Percentiles rank a stretch among this genome's conserved stretches.
phyloP scores from a whole-genome alignment of 768 basidiomycete genomes.

The Hemileccinum impolitum region DNA sequence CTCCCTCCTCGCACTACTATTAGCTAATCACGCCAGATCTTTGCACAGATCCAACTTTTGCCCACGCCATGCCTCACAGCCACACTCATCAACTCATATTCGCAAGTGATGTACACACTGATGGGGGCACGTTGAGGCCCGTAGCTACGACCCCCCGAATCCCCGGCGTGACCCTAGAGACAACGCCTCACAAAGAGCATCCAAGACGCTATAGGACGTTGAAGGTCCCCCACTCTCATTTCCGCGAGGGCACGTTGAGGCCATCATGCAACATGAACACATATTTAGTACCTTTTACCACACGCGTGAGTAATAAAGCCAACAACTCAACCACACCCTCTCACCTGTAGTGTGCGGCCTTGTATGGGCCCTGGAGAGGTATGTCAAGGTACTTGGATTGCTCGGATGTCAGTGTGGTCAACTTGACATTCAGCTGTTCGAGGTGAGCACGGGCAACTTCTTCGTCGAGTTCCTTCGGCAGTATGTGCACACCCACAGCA shows the following conservation, averaged over 20 bases:
- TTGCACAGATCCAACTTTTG: conserved; percentile 10
- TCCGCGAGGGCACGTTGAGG: conserved; percentile 78
- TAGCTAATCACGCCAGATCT: conserved; percentile 22
- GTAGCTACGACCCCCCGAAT: conserved; percentile 11
- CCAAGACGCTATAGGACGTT: conserved; percentile 58
- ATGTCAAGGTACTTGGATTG: conserved; percentile 94
- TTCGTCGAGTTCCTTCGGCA: conserved; percentile 98
- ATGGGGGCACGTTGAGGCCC: conserved; percentile 39
- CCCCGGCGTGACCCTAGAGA: conserved; percentile 7
- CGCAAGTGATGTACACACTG: not conserved
- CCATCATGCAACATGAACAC: conserved; percentile 40
- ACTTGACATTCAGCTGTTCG: conserved; percentile 87
- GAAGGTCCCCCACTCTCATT: conserved; percentile 57
- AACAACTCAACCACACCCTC: not conserved
- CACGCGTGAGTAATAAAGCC: conserved; percentile 1
- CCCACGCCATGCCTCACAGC: not conserved
- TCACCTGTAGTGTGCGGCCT: conserved; percentile 67
- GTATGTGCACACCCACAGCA: conserved; percentile 96
- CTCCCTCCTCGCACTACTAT: not conserved
- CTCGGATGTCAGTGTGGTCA: conserved; percentile 66
- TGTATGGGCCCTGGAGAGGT: conserved; percentile 78
- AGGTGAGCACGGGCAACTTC: conserved; percentile 98
- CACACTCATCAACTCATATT: not conserved
- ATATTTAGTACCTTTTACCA: conserved; percentile 29
- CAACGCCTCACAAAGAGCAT: conserved; percentile 37